phyloP scores from a whole-genome alignment of 306 rosid species.

The Inga leiocalycina region DNA sequence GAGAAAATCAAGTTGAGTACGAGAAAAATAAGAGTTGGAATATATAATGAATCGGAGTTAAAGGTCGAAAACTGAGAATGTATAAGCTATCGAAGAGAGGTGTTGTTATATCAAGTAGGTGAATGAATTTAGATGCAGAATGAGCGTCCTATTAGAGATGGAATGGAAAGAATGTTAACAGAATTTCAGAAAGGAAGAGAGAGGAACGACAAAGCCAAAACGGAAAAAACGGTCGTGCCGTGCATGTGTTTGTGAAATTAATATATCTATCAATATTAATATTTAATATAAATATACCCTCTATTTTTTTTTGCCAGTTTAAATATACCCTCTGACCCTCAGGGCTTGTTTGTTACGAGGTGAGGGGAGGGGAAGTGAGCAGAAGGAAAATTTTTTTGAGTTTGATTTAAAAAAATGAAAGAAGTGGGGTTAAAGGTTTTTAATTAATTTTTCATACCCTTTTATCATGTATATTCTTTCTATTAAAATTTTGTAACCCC shows the following conservation, averaged over 20 bases:
- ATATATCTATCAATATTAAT: background rate
- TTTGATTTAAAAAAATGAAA: too few species aligned
- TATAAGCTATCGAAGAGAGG: background rate
- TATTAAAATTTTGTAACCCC: too few species aligned
- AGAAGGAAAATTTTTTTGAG: too few species aligned
- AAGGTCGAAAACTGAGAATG: constrained; percentile 33
- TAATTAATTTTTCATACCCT: too few species aligned
- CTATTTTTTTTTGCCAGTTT: too few species aligned
- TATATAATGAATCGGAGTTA: background rate
- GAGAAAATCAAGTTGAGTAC: background rate
- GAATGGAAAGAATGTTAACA: constrained; percentile 26
- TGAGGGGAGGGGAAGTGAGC: too few species aligned
- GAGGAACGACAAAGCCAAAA: constrained; percentile 31
- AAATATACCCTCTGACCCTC: too few species aligned
- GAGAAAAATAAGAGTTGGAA: background rate
- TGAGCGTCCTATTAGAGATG: constrained; percentile 28
- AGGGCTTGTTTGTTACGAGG: too few species aligned
- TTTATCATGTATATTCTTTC: too few species aligned
- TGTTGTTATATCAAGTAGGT: background rate
- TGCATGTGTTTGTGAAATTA: background rate
- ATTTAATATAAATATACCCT: background rate
- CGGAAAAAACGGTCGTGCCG: constrained; percentile 42
- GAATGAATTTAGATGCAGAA: constrained; percentile 47
- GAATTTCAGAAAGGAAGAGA: constrained; percentile 20
- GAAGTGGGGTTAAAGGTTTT: too few species aligned